phyloP scores from a whole-genome alignment of 768 basidiomycete species.

The Kwoniella bestiolae region DNA sequence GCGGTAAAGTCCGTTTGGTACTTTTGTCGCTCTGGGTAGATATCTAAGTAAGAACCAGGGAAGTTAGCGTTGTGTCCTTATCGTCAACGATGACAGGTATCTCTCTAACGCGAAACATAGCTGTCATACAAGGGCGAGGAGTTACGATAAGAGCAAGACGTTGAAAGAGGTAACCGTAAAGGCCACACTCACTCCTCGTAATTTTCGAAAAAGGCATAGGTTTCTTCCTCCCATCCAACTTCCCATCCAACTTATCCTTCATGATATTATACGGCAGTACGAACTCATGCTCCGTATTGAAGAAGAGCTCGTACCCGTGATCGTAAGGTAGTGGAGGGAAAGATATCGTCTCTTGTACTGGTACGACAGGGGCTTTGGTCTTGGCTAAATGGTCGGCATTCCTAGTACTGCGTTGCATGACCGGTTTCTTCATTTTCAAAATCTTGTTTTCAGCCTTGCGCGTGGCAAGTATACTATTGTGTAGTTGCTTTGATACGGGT shows the following conservation, averaged over 20 bases:
- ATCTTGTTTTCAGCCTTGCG: constrained; percentile 3
- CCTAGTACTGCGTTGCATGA: background rate
- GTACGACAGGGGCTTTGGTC: background rate
- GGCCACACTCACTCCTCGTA: constrained; percentile 38
- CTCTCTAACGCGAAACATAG: too few relatives aligned
- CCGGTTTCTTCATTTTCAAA: background rate
- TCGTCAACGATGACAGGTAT: too few relatives aligned
- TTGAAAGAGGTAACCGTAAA: background rate
- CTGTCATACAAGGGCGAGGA: too few relatives aligned
- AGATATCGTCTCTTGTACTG: too few relatives aligned
- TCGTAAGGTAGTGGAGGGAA: constrained; percentile 51
- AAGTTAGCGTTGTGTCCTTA: too few relatives aligned
- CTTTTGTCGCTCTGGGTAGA: constrained; percentile 43
- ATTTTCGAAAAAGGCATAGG: constrained; percentile 42
- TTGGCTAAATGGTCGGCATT: too few relatives aligned
- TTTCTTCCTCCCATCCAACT: constrained; percentile 43
- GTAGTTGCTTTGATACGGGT: constrained; percentile 29
- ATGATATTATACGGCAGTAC: constrained; percentile 50
- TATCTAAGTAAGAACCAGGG: constrained; percentile 22
- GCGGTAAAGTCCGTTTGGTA: constrained; percentile 29
- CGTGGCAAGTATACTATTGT: constrained; percentile 25
- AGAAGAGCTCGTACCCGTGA: constrained; percentile 41
- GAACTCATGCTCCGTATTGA: constrained; percentile 45
- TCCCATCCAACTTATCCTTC: constrained; percentile 43
- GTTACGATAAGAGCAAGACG: too few relatives aligned